Evolutionary conservation across 768 basidiomycete species (phyloP), one percentile per base, ranked within the genome.

Genomic region (Russula foetens): DNA sequence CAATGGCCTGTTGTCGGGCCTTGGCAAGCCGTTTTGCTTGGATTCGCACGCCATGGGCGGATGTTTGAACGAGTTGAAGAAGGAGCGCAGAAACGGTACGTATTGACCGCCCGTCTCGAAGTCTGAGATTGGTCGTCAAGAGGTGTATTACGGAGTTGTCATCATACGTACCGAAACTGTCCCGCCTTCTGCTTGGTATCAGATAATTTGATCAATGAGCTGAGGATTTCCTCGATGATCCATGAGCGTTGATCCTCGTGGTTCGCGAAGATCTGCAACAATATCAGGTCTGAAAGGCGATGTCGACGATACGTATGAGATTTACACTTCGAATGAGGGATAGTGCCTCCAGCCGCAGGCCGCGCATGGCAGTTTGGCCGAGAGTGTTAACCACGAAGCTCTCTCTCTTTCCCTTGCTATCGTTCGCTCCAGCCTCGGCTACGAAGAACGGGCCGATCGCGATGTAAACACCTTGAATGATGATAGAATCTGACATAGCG

Each of bases 171-270:
- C 93, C 85, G 80, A 72, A 94, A 96, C 66, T 91, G 90, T 0
- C 92, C 90, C 51, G 88, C 90, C 66, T 88, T 88, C 73, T 92
- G 91, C 70, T 92, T 97, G 21, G 85, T 84, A 67, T 93, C 90
- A 2, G 92, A 90, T 24, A 95, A 77, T 72, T 92, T 95, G 66
- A 90, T 94, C 56, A 98, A 75, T 0, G 92, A 95, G 9, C 84
- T 82, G 28, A 99, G 69, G 35, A 98, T 95, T 72, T 98, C 97
- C 70, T 98, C 95, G n/a, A 98, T 88, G 63, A 98, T 96, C 94
- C 94, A 97, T 0, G 87, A 84, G 9, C 97, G 77, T 71, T 99
- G 97, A 45, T 87, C 88, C 65, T 90, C 85, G 68, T 98, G 86
- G 63, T 87, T 89, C 14, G 91, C 90, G 67, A 97, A 98, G 33